Evolutionary conservation across 345 rosid genomes (phyloP).

Genomic region (Rhodamnia argentea): DNA sequence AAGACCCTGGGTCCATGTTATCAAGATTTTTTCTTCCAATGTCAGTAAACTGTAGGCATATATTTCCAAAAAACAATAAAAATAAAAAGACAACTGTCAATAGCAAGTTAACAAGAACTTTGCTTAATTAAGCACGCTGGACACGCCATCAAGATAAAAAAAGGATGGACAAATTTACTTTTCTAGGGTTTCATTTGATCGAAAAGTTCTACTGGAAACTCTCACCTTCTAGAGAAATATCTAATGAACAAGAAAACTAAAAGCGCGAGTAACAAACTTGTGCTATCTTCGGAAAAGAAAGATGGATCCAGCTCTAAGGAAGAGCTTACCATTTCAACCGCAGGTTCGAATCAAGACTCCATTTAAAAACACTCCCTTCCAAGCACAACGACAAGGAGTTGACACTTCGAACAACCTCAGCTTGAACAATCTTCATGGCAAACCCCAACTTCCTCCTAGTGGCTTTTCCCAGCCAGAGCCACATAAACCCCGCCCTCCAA

Average conservation of each 20-base stretch:
- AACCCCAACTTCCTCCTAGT: slow-evolving; percentile 21
- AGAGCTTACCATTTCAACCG: not conserved
- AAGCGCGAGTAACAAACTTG: not conserved
- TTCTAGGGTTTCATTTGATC: not conserved
- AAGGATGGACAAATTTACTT: too few species aligned
- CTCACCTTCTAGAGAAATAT: not conserved
- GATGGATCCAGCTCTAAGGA: not conserved
- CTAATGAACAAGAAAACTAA: not conserved
- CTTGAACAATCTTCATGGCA: not conserved
- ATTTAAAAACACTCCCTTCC: not conserved
- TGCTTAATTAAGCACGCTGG: too few species aligned
- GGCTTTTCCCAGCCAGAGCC: slow-evolving; percentile 44
- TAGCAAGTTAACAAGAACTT: too few species aligned
- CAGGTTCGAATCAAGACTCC: not conserved
- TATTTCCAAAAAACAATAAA: too few species aligned
- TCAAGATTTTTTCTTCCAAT: too few species aligned
- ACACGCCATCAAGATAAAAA: too few species aligned
- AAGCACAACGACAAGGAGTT: not conserved
- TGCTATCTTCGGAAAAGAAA: not conserved
- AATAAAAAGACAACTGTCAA: too few species aligned
- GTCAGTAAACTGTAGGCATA: too few species aligned
- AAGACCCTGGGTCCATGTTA: too few species aligned
- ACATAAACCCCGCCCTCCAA: slow-evolving; percentile 47
- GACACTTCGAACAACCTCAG: not conserved
- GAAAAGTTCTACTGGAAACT: not conserved